Percentiles rank a stretch among this genome's conserved stretches.
Conservation (phyloP, 306 rosid species). For the Cajanus cajan region DNA sequence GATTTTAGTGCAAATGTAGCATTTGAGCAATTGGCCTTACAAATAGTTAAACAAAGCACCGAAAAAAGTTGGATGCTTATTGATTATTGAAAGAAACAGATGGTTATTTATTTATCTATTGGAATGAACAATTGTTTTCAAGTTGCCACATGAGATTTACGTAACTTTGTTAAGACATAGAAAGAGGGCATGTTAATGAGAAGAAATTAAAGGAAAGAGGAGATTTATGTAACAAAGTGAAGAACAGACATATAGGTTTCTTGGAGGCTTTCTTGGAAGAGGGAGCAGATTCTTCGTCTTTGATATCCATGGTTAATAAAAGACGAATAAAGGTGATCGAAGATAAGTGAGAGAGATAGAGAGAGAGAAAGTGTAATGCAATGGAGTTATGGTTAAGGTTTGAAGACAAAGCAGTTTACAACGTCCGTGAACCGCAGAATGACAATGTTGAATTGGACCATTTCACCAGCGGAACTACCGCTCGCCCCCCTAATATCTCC, state of each 20-base stretch:
- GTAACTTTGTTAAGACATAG: background rate
- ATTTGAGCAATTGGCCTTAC: background rate
- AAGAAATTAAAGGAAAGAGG: background rate
- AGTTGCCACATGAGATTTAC: background rate
- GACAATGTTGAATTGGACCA: constrained; percentile 11
- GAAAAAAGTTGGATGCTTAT: background rate
- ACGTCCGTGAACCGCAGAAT: constrained; percentile 28
- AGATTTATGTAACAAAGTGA: background rate
- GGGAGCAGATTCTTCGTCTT: constrained; percentile 8
- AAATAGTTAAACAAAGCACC: background rate
- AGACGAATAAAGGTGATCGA: background rate
- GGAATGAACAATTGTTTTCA: background rate
- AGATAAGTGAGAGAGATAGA: background rate
- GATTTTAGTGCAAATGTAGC: background rate
- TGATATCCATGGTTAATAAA: background rate
- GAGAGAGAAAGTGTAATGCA: background rate
- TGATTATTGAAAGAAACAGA: background rate
- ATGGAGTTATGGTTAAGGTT: constrained; percentile 12
- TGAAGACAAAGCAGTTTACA: constrained; percentile 6
- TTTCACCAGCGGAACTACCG: constrained; percentile 23
- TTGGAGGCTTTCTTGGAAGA: constrained; percentile 20
- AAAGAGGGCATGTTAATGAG: background rate
- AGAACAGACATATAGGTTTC: constrained; percentile 37
- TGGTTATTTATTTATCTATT: background rate
- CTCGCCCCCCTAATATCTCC: background rate